Evolutionary conservation across 2,329 filamentous ascomycete genomes (phyloP).

Genomic region (Mariannaea elegans): DNA sequence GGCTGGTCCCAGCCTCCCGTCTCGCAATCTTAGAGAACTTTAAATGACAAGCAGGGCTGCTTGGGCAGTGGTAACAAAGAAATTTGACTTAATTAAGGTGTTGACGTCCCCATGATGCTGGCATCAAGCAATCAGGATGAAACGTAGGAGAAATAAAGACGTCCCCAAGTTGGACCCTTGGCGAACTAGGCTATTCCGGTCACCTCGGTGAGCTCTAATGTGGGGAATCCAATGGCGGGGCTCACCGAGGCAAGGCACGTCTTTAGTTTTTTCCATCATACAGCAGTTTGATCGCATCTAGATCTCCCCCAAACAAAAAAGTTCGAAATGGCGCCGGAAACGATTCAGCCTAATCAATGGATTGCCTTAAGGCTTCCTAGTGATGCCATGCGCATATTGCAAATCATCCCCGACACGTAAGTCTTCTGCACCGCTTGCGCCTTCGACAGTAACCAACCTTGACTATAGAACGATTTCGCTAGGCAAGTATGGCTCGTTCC

Average conservation of each 20-base stretch:
- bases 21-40: too few species aligned
- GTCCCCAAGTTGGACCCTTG: too few species aligned
- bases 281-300: conserved; percentile 19
- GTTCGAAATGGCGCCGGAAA: conserved; percentile 43
- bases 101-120: too few species aligned
- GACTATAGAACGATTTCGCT: conserved; percentile 79
- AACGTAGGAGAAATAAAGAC: neutral
- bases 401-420: conserved; percentile 69
- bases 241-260: conserved; percentile 42
- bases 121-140: neutral
- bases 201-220: conserved; percentile 28
- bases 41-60: too few species aligned
- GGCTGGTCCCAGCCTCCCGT: too few species aligned
- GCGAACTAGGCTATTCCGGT: neutral
- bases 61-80: too few species aligned
- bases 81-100: too few species aligned
- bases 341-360: conserved; percentile 66
- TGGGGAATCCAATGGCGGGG: conserved; percentile 38
- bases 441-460: conserved; percentile 32
- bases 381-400: conserved; percentile 64
- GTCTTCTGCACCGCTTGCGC: conserved; percentile 24
- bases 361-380: conserved; percentile 68
- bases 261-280: conserved; percentile 37
- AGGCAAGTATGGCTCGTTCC: conserved; percentile 92
- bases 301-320: conserved; percentile 20